Evolutionary conservation across 148 eudicot species (phyloP).

Genomic region (Silene conica): DNA sequence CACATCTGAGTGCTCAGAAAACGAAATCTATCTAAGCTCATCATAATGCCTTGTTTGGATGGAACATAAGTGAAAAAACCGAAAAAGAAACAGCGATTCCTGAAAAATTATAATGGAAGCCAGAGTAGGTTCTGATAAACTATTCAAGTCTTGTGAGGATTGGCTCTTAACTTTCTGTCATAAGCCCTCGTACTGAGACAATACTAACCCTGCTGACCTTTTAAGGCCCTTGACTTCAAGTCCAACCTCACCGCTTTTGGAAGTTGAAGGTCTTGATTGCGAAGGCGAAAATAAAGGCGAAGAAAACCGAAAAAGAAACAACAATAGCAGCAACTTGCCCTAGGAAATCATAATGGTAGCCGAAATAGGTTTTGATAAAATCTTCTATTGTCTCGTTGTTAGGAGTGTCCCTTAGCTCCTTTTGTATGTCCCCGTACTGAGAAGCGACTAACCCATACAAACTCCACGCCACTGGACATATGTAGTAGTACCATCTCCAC

Average conservation of each 20-base stretch:
- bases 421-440: constrained; percentile 51
- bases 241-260: constrained; percentile 42
- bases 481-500: constrained; percentile 76
- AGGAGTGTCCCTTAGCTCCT: background rate
- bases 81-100: too few species aligned
- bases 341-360: constrained; percentile 49
- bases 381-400: constrained; percentile 23
- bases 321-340: constrained; percentile 44
- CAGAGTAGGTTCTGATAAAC: too few species aligned
- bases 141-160: too few species aligned
- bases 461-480: constrained; percentile 59
- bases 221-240: background rate
- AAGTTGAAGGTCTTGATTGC: constrained; percentile 60
- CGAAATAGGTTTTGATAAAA: constrained; percentile 40
- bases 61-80: too few species aligned
- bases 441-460: constrained; percentile 63
- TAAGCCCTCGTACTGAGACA: too few species aligned
- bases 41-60: too few species aligned
- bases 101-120: too few species aligned
- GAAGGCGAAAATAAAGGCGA: constrained; percentile 51
- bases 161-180: too few species aligned
- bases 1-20: too few species aligned
- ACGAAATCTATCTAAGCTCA: too few species aligned
- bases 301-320: constrained; percentile 36
- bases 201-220: too few species aligned